Conservation (phyloP, 2,329 filamentous ascomycete genomes). For the Dryadomyces quercus-mongolicae region DNA sequence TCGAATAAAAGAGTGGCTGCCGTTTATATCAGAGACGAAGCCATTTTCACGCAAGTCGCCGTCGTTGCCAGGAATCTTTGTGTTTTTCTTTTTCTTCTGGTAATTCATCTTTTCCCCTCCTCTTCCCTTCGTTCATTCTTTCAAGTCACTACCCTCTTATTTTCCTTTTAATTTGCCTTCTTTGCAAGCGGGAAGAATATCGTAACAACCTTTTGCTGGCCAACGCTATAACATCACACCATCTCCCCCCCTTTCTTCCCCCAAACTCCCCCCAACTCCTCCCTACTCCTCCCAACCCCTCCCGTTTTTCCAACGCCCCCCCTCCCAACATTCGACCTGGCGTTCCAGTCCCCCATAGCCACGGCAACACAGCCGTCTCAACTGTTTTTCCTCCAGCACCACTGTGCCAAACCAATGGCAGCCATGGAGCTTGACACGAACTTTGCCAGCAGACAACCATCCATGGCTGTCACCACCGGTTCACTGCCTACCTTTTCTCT, state of each 20-base stretch:
- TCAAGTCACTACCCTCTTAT: neutral
- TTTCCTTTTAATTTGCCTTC: too few species aligned
- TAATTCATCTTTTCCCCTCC: neutral
- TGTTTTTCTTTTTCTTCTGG: too few species aligned
- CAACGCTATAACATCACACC: too few species aligned
- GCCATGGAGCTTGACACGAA: constrained; percentile 5
- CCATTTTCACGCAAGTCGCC: neutral
- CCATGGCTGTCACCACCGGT: constrained; percentile 4
- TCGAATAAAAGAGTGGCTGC: too few species aligned
- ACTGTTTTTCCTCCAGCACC: neutral
- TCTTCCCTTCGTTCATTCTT: neutral
- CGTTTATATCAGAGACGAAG: too few species aligned
- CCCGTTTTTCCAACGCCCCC: neutral
- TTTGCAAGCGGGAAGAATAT: too few species aligned
- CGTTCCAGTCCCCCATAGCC: neutral
- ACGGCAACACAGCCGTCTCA: neutral
- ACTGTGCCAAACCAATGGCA: neutral
- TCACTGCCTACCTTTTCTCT: constrained; percentile 7
- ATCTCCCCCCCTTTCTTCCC: too few species aligned
- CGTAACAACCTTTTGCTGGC: neutral
- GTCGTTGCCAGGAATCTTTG: too few species aligned
- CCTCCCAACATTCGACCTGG: neutral
- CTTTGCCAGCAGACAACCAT: constrained; percentile 4
- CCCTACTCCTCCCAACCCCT: neutral
- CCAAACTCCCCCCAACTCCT: too few species aligned